These are phyloP conservation scores for Candida anutae DNA, from an alignment of 1,139 yeast genomes.

Conservation along the genomic window DNA sequence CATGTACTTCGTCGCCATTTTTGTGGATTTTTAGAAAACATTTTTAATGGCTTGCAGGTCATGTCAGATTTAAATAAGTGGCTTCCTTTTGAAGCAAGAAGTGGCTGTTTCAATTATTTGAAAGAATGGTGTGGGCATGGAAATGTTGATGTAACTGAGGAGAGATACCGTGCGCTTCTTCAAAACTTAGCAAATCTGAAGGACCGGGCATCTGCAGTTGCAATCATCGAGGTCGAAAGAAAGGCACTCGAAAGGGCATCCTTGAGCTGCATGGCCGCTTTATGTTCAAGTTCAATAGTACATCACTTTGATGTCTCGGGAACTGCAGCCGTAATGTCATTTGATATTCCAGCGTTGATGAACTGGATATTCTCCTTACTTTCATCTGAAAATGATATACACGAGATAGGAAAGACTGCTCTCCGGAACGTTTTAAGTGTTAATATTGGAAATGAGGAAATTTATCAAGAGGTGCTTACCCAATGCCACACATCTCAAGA, in stretches of 20 bases:
- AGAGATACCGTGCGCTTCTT: conserved; percentile 60
- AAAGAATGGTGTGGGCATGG: conserved; percentile 97
- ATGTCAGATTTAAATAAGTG: conserved; percentile 40
- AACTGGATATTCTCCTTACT: conserved; percentile 75
- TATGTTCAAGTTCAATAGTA: conserved; percentile 61
- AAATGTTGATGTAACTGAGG: conserved; percentile 51
- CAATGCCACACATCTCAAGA: conserved; percentile 61
- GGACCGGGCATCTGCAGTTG: conserved; percentile 50
- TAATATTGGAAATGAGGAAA: conserved; percentile 49
- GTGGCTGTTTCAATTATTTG: conserved; percentile 71
- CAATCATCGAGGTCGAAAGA: conserved; percentile 79
- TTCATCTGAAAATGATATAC: conserved; percentile 51
- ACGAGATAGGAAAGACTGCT: conserved; percentile 65
- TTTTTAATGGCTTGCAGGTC: conserved; percentile 45
- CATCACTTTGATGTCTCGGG: conserved; percentile 42
- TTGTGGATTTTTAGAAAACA: conserved; percentile 67
- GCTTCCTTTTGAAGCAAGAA: conserved; percentile 80
- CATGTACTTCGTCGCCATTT: conserved; percentile 77
- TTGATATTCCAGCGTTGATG: conserved; percentile 62
- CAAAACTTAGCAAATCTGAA: conserved; percentile 33
- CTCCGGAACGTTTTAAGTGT: conserved; percentile 54
- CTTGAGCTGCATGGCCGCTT: conserved; percentile 74
- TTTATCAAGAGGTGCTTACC: conserved; percentile 55
- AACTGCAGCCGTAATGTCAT: conserved; percentile 45
- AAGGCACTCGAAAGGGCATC: conserved; percentile 66